Evolutionary conservation across 1,284 basidiomycete genomes (phyloP).

Genomic region (Anthracocystis setariae): DNA sequence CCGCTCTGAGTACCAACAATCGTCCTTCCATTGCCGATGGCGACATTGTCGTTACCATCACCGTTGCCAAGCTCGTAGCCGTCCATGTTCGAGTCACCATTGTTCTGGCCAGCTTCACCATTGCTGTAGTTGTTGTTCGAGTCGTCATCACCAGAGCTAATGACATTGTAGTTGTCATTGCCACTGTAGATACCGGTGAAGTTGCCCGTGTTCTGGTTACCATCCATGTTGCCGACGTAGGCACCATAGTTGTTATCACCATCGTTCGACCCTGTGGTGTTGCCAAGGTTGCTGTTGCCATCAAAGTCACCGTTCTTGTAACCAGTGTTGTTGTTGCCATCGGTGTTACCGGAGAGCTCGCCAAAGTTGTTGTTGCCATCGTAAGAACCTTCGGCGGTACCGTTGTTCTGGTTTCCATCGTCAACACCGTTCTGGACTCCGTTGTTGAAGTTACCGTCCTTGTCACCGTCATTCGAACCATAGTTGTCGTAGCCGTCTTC

Average conservation of each 20-base stretch:
- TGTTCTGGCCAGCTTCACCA: not conserved
- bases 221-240: too few species aligned
- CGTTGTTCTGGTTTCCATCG: too few species aligned
- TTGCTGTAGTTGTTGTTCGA: slow-evolving; percentile 8
- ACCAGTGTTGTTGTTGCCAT: slow-evolving; percentile 8
- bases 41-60: slow-evolving; percentile 11
- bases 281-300: slow-evolving; percentile 11
- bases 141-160: slow-evolving; percentile 4
- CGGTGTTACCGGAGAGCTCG: slow-evolving; percentile 2
- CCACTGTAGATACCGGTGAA: not conserved
- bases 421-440: too few species aligned
- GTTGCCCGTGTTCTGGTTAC: too few species aligned
- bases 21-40: not conserved
- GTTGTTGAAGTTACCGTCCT: too few species aligned
- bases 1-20: too few species aligned
- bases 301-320: slow-evolving; percentile 11
- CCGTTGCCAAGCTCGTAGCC: not conserved
- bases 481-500: too few species aligned
- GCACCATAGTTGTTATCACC: too few species aligned
- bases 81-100: not conserved
- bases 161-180: slow-evolving; percentile 13
- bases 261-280: too few species aligned
- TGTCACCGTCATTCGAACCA: too few species aligned
- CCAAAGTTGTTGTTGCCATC: too few species aligned
- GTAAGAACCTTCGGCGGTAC: too few species aligned